Evolutionary conservation across 768 basidiomycete genomes (phyloP).

Genomic region (Coprinopsis sp.): DNA sequence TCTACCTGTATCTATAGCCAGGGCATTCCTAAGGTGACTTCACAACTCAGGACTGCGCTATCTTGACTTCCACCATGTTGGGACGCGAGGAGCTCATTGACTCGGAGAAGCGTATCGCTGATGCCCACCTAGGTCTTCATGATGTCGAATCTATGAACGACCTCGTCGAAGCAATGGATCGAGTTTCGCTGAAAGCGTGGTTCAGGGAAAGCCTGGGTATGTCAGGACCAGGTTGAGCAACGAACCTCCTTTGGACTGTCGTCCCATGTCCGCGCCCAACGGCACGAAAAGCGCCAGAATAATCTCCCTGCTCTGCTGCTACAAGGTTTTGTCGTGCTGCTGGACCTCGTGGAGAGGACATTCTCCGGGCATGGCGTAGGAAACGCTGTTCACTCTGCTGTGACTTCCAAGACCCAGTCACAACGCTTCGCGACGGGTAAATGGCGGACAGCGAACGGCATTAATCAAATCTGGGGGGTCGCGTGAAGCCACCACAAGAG

Average conservation of each 20-base stretch:
- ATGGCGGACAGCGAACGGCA: no score
- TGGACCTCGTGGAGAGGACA: no score
- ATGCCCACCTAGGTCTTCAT: conserved; percentile 27
- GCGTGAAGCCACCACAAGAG: no score
- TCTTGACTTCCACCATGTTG: conserved; percentile 40
- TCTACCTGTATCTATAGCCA: background rate
- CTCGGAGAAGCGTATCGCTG: conserved; percentile 17
- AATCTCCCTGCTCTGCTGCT: no score
- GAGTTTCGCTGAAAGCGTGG: conserved; percentile 11
- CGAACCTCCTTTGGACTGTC: no score
- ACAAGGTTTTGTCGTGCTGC: background rate
- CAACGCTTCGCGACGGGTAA: no score
- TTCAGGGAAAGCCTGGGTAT: conserved; percentile 12
- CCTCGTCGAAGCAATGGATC: conserved; percentile 18
- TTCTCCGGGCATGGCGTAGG: no score
- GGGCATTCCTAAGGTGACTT: background rate
- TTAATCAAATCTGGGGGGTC: no score
- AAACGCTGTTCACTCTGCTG: no score
- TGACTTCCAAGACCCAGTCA: no score
- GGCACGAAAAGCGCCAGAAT: no score
- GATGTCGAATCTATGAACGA: conserved; percentile 34
- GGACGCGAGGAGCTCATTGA: conserved; percentile 23
- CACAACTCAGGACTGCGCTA: conserved; percentile 31
- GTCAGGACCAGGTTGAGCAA: conserved; percentile 8
- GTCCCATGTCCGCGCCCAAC: no score